These are phyloP conservation scores for Scolecobasidium constrictum DNA, from an alignment of 2,329 filamentous ascomycete species.

Conservation along the genomic window DNA sequence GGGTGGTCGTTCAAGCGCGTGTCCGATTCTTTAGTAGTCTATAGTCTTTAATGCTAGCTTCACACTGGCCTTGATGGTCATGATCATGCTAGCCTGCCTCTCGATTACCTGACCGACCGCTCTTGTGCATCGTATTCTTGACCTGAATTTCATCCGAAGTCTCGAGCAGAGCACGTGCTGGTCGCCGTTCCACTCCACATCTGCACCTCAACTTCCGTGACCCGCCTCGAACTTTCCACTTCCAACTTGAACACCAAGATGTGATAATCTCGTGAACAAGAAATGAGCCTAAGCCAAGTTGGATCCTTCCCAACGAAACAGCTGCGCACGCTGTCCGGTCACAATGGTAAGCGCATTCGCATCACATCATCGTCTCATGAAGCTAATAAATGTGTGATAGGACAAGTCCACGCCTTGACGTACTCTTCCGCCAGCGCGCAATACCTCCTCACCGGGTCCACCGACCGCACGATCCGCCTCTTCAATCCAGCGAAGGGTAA, in stretches of 20 bases:
- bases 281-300: neutral
- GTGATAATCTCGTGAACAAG: neutral
- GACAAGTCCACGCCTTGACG: slow-evolving; percentile 38
- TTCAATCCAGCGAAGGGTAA: slow-evolving; percentile 60
- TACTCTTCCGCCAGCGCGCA: slow-evolving; percentile 38
- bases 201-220: no score
- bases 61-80: no score
- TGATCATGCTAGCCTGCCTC: no score
- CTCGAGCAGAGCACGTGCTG: slow-evolving; percentile 80
- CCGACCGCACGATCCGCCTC: slow-evolving; percentile 75
- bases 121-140: no score
- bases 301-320: slow-evolving; percentile 6
- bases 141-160: no score
- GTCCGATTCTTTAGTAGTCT: no score
- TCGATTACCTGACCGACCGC: no score
- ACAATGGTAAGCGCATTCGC: slow-evolving; percentile 7
- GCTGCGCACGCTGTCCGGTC: slow-evolving; percentile 6
- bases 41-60: no score
- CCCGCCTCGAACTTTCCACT: no score
- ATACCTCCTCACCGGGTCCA: slow-evolving; percentile 68
- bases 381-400: no score
- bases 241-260: neutral
- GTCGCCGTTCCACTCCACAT: slow-evolving; percentile 58
- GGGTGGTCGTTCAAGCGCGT: no score
- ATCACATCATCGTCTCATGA: neutral